Evolutionary conservation across 257 asterid genomes (phyloP).

Genomic region (Penstemon newberryi): DNA sequence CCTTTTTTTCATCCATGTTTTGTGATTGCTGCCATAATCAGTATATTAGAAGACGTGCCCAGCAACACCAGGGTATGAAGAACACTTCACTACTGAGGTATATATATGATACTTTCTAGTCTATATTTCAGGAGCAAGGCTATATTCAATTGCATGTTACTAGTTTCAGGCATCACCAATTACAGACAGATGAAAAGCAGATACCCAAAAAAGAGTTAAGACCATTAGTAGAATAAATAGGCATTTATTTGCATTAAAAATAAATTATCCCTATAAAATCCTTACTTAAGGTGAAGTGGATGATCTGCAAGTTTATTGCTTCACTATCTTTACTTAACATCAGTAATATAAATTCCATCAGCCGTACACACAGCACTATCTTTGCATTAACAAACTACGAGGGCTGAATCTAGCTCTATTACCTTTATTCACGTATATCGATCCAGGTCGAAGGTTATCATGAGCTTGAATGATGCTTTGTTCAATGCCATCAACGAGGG

Average conservation of each 20-base stretch:
- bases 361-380: not conserved
- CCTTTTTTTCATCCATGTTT: too few species aligned
- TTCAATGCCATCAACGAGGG: slow-evolving; percentile 93
- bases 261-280: slow-evolving; percentile 9
- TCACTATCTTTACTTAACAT: slow-evolving; percentile 10
- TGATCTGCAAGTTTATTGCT: slow-evolving; percentile 15
- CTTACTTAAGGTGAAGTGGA: not conserved
- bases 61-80: too few species aligned
- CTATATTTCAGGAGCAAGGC: too few species aligned
- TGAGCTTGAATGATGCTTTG: slow-evolving; percentile 90
- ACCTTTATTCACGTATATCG: slow-evolving; percentile 85
- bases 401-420: slow-evolving; percentile 15
- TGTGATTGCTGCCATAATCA: too few species aligned
- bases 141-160: too few species aligned
- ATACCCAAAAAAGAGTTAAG: too few species aligned
- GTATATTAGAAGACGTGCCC: too few species aligned
- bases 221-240: not conserved
- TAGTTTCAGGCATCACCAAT: too few species aligned
- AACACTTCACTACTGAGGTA: too few species aligned
- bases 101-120: too few species aligned
- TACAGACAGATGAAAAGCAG: too few species aligned
- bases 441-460: slow-evolving; percentile 83
- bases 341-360: not conserved
- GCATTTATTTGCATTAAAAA: not conserved
- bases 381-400: slow-evolving; percentile 1